Percentiles rank a stretch among this genome's conserved stretches.
Evolutionary conservation across 208 protist species (phyloP).

Genomic region (Angomonas ambiguus): DNA sequence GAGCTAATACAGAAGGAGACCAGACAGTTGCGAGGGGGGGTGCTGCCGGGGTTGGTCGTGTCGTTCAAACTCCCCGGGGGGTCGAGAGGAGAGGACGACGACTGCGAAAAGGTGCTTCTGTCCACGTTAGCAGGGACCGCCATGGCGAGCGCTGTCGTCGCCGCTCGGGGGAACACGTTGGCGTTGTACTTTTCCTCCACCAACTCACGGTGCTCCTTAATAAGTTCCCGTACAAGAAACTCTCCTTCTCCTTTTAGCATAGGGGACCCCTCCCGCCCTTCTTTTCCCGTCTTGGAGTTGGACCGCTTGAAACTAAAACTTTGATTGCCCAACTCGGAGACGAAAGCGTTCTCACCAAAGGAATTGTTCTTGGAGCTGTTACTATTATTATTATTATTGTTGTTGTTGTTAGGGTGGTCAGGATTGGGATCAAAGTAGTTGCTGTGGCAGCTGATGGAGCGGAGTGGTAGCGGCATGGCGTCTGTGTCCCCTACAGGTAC

Average conservation of each 20-base stretch:
- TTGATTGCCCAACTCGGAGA: neutral
- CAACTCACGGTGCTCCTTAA: neutral
- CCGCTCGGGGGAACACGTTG: neutral
- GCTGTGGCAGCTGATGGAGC: neutral
- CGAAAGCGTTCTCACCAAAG: neutral
- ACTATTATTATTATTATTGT: neutral
- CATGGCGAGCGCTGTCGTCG: neutral
- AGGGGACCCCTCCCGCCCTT: neutral
- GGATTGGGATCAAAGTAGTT: neutral
- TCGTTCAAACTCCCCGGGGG: neutral
- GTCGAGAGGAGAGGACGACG: neutral
- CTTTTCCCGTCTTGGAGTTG: neutral
- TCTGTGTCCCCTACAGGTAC: neutral
- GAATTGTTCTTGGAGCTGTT: neutral
- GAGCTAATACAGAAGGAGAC: slow-evolving; percentile 47
- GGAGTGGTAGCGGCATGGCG: neutral
- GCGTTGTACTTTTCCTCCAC: neutral
- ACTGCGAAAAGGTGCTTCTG: neutral
- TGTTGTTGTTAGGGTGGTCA: neutral
- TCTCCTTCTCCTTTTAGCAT: neutral
- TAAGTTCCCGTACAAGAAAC: neutral
- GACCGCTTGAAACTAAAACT: neutral
- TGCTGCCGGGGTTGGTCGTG: too few relatives aligned
- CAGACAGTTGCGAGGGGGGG: neutral
- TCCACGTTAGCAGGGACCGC: neutral